Base-by-base conservation (phyloP, 2,329 filamentous ascomycete species). In the Ophiosphaerella korrae region DNA sequence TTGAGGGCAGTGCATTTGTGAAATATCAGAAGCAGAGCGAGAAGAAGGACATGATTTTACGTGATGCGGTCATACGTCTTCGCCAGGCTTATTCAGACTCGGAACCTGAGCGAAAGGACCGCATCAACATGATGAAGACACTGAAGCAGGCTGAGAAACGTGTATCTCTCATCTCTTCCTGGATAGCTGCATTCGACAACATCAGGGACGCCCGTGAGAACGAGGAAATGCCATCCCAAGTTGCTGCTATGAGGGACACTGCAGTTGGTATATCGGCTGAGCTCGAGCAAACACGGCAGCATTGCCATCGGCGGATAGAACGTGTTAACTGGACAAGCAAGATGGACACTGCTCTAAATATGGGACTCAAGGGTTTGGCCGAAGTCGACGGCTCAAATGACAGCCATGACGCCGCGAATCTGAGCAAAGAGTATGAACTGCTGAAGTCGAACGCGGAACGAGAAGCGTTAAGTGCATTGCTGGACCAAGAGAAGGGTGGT, bases 11-110 rank as follows among this genome's bases (percentile, higher is more conserved):
- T 3, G 92, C 91, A 42, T 93, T 93, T 62, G 81, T 84, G 62
- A 97, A 97, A 68, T 96, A 97, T 77, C 87, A 87, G 64, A 97
- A 96, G 74, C 90, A 95, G 63, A 85, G 84, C 49, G 90, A 94
- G 68, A 97, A 96, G 80, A 86, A 89, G 55, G 89, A 94, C 45
- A 78, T 78, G 7, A 82, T 90, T 12, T 81, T 88, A 5, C 85
- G 86, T 9, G 94, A 97, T 71, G 92, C 91, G 7, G 77, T 96
- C 8, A 79, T 85, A 58, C 85, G 94, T 37, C 85, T 99, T 52
- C 88, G 92, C 23, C 81, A 81, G 7, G 90, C 94, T 21, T 97
- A 91, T 72, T 90, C 96, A 13, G 86, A 96, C 69, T 88, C 91
- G 0, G 79, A 84, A 3, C 67, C 82, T 0, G 91, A 97, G 70